Evolutionary conservation across 2,329 filamentous ascomycete species (phyloP).

Genomic region (Verticillium tricorpus): DNA sequence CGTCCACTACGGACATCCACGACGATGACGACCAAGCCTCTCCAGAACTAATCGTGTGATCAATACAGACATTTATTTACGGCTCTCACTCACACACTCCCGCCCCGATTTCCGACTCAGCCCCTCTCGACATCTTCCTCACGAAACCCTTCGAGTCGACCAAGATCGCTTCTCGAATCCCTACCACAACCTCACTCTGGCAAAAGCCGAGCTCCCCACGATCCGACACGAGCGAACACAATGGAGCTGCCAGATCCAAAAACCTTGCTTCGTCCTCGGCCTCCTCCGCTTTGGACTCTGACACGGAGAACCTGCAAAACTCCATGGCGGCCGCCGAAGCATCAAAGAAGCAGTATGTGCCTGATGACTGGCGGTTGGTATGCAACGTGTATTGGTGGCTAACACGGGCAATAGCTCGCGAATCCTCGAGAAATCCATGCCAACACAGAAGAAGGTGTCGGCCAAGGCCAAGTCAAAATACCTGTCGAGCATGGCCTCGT

Average conservation of each 20-base stretch:
- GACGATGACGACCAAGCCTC: background rate
- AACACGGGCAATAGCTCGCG: slow-evolving; percentile 25
- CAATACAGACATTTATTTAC: slow-evolving; percentile 47
- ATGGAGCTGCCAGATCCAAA: background rate
- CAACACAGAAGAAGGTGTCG: slow-evolving; percentile 24
- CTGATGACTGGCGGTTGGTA: slow-evolving; percentile 21
- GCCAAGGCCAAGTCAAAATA: slow-evolving; percentile 38
- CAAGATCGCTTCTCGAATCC: slow-evolving; percentile 41
- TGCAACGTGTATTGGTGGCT: slow-evolving; percentile 14
- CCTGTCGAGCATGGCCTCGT: slow-evolving; percentile 33
- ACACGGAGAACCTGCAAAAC: slow-evolving; percentile 44
- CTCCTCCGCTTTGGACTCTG: slow-evolving; percentile 41
- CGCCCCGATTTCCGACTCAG: slow-evolving; percentile 36
- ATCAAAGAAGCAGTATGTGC: slow-evolving; percentile 28
- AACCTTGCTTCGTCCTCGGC: slow-evolving; percentile 21
- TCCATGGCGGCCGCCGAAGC: slow-evolving; percentile 36
- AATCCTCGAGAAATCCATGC: slow-evolving; percentile 24
- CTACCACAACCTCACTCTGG: slow-evolving; percentile 48
- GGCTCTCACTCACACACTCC: slow-evolving; percentile 46
- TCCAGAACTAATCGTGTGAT: slow-evolving; percentile 3
- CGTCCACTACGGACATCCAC: background rate
- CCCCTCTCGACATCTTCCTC: slow-evolving; percentile 52
- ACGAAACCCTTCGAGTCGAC: slow-evolving; percentile 45
- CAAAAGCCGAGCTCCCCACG: slow-evolving; percentile 21
- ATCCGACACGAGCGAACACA: background rate